These are phyloP conservation scores for Canna indica DNA, from an alignment of 176 grass and related monocot genomes.

Conservation along the genomic window DNA sequence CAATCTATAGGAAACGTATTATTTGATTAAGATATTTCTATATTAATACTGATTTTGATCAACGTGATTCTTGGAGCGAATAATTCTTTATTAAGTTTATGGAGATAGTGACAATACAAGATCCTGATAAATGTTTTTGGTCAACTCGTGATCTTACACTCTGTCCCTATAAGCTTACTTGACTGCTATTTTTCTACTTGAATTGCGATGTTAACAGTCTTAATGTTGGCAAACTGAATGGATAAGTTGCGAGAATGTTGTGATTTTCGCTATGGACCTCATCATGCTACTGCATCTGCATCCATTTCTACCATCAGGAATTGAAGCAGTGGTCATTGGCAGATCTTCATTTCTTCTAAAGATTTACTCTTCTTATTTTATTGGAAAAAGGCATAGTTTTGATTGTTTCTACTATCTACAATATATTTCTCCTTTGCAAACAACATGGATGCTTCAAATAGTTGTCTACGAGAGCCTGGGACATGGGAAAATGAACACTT, in stretches of 20 bases:
- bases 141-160: not conserved
- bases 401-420: too few relatives aligned
- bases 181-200: not conserved
- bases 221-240: not conserved
- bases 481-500: not conserved
- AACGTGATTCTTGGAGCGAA: not conserved
- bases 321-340: not conserved
- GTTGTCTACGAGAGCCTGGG: not conserved
- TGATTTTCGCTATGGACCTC: not conserved
- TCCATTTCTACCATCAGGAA: not conserved
- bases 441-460: not conserved
- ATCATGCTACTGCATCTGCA: not conserved
- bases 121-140: not conserved
- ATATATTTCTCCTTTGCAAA: too few relatives aligned
- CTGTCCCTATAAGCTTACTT: not conserved
- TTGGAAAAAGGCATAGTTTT: too few relatives aligned
- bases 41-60: too few relatives aligned
- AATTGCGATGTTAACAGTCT: not conserved
- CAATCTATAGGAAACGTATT: not conserved
- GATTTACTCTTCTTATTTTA: too few relatives aligned
- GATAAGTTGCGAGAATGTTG: not conserved
- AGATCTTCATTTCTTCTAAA: too few relatives aligned
- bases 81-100: not conserved
- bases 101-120: not conserved
- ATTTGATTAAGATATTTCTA: too few relatives aligned